A percentile compares a stretch with the other conserved stretches of the same genome.
Evolutionary conservation across 768 basidiomycete genomes (phyloP).

Genomic region (Amanita polypyramis): DNA sequence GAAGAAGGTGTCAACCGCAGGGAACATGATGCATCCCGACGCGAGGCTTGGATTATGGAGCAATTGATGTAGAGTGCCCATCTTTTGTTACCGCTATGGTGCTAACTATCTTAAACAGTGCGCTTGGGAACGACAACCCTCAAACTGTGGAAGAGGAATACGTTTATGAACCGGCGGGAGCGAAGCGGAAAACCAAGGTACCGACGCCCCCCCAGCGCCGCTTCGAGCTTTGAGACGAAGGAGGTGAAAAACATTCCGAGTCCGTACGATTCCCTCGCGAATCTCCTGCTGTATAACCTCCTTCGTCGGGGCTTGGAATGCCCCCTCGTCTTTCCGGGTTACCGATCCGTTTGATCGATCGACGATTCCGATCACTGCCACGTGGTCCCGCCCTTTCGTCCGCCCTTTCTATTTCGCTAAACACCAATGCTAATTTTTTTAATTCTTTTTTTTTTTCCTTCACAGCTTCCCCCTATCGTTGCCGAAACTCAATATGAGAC

Average conservation of each 20-base stretch:
- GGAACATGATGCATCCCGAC: conserved; percentile 79
- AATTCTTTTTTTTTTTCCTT: no score
- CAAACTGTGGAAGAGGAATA: conserved; percentile 71
- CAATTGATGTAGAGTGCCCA: conserved; percentile 62
- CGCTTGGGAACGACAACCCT: conserved; percentile 59
- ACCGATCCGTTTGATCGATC: conserved; percentile 25
- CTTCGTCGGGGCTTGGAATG: conserved; percentile 88
- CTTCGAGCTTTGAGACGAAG: conserved; percentile 94
- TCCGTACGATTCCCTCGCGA: conserved; percentile 55
- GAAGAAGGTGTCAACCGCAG: conserved; percentile 80
- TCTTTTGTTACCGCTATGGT: not conserved
- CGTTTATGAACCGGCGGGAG: conserved; percentile 57
- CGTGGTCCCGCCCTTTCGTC: conserved; percentile 28
- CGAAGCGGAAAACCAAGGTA: conserved; percentile 86
- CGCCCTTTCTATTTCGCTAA: conserved; percentile 9
- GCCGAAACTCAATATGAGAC: conserved; percentile 41
- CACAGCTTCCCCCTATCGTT: conserved; percentile 33
- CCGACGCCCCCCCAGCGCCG: conserved; percentile 75
- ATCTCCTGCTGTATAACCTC: conserved; percentile 17
- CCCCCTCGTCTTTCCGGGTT: conserved; percentile 44
- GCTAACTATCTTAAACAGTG: conserved; percentile 23
- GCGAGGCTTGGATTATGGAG: conserved; percentile 89
- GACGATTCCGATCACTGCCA: conserved; percentile 25
- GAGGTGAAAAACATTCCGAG: conserved; percentile 59
- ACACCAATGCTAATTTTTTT: conserved; percentile 12